Percentiles rank a stretch among this genome's conserved stretches.
Conservation (phyloP, 371 early-diverging fungal genomes). For the Apophysomyces sp. region DNA sequence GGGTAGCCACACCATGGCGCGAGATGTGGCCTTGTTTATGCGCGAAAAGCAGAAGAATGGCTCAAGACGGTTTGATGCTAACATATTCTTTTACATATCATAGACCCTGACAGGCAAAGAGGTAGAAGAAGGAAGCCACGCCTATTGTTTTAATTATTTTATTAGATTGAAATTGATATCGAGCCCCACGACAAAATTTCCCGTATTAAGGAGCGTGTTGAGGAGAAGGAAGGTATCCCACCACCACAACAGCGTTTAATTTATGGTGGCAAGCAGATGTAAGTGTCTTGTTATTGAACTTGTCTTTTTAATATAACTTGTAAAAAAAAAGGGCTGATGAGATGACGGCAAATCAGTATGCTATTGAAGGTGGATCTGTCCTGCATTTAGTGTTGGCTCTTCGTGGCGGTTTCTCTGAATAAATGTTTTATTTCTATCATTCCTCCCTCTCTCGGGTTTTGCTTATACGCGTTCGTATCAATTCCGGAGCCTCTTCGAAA, state of each 20-base stretch:
- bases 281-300: constrained; percentile 17
- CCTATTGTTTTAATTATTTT: neutral
- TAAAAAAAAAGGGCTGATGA: constrained; percentile 96
- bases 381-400: constrained; percentile 97
- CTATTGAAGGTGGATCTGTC: constrained; percentile 87
- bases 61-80: too few relatives aligned
- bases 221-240: constrained; percentile 97
- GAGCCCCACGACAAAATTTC: constrained; percentile 87
- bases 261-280: constrained; percentile 95
- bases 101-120: constrained; percentile 95
- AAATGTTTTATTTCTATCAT: neutral
- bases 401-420: constrained; percentile 84
- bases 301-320: too few relatives aligned
- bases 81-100: too few relatives aligned
- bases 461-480: neutral
- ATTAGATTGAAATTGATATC: constrained; percentile 92
- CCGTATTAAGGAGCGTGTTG: constrained; percentile 91
- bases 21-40: neutral
- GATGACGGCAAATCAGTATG: constrained; percentile 75
- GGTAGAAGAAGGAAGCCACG: constrained; percentile 40
- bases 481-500: constrained; percentile 41
- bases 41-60: neutral
- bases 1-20: too few relatives aligned
- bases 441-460: neutral
- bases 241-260: constrained; percentile 96